Evolutionary conservation across 305 asterid genomes (phyloP).

Genomic region (Fraxinus dipetala): DNA sequence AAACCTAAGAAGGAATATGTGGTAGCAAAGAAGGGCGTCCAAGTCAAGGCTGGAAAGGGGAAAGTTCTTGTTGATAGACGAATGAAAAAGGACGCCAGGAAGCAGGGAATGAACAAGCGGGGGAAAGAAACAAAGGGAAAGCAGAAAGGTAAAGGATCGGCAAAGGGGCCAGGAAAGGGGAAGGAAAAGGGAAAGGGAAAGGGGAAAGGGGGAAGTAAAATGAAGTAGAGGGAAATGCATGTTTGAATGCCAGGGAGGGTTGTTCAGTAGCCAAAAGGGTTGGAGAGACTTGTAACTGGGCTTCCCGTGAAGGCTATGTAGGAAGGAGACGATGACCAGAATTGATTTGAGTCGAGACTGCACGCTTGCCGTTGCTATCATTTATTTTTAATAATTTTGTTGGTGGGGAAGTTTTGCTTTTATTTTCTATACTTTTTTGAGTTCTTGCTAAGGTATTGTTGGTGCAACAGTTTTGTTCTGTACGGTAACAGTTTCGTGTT

Average conservation of each 20-base stretch:
- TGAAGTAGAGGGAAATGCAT: constrained; percentile 18
- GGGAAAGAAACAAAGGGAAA: constrained; percentile 65
- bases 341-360: neutral
- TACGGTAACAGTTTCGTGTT: neutral
- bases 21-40: constrained; percentile 97
- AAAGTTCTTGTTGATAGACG: constrained; percentile 80
- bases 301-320: neutral
- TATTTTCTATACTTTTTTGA: neutral
- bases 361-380: neutral
- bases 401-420: neutral
- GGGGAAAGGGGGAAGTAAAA: constrained; percentile 10
- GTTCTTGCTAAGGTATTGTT: neutral
- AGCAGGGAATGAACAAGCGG: constrained; percentile 48
- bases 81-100: constrained; percentile 81
- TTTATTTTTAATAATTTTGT: neutral
- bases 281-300: neutral
- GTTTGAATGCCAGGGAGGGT: neutral
- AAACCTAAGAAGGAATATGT: constrained; percentile 74
- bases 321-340: neutral
- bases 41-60: constrained; percentile 79
- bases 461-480: neutral
- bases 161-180: constrained; percentile 25
- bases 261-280: neutral
- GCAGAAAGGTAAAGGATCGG: constrained; percentile 55
- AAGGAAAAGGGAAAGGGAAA: constrained; percentile 30